phyloP scores from a whole-genome alignment of 208 protist species.

The Tritrichomonas musculus region DNA sequence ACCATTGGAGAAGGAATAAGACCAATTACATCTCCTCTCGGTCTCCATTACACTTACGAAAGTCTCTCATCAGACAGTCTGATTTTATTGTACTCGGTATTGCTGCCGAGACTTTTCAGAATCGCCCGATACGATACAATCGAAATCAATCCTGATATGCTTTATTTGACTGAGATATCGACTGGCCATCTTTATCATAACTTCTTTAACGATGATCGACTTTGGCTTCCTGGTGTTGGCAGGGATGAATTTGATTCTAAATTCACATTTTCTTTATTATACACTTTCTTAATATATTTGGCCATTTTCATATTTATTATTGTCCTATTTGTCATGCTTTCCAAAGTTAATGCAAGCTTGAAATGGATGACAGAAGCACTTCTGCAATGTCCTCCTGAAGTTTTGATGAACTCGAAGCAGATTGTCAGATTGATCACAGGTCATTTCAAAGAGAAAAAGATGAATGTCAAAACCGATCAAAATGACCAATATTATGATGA shows the following conservation, averaged over 20 bases:
- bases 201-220: background rate
- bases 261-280: background rate
- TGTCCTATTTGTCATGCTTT: background rate
- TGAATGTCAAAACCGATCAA: background rate
- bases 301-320: background rate
- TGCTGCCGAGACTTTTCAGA: background rate
- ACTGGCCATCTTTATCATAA: background rate
- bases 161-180: background rate
- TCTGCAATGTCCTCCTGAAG: background rate
- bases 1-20: no score
- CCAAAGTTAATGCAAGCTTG: background rate
- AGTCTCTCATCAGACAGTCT: background rate
- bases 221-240: background rate
- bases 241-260: background rate
- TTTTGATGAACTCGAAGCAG: background rate
- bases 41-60: no score
- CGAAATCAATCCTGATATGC: background rate
- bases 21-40: no score
- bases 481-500: background rate
- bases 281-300: background rate
- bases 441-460: background rate
- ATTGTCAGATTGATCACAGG: background rate
- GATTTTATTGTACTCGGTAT: background rate
- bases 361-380: background rate
- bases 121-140: background rate